Evolutionary conservation across 2,329 filamentous ascomycete genomes (phyloP), one percentile per base, ranked within the genome.

Genomic region (Orbilia oligospora): DNA sequence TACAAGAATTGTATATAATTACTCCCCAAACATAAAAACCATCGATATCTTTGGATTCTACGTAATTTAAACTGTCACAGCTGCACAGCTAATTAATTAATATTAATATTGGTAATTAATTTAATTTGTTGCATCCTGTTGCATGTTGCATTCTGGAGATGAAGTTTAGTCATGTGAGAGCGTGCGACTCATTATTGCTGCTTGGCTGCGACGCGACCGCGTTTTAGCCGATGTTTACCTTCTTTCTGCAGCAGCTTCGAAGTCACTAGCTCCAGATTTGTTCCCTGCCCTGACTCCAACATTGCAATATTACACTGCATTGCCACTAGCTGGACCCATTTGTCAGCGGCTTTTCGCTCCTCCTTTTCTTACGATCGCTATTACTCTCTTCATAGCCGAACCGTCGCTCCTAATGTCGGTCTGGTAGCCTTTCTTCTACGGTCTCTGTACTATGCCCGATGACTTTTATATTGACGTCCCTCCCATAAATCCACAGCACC

Each of bases 381-480:
- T 27, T 20, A 65, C 46, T 48, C 51, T 18, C 8, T 38, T 41
- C 20, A 12, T 41, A 24, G 27, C 36, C 16, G 5, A 20, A 49
- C 44, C 33, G 44, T 46, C 18, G 38, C 48, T 49, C 46, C n/a
- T 12, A 8, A 64, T 63, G 48, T 71, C 70, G 61, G 56, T 49
- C 41, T 46, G 44, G 27, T 65, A 64, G 51, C 49, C 46, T 72
- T 24, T 48, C 38, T 30, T 30, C 22, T 20, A 58, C 20, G 48
- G n/a, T 24, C 64, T n/a, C 10, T 65, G 68, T 67, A 78, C 68
- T 78, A 78, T 78, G 75, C 75, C 75, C 75, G 38, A 78, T 78
- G 75, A 78, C 63, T 78, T 78, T 69, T 78, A 78, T 68, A 78
- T 78, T 72, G 75, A 78, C 63, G 48, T 78, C 55, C 75, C 75